phyloP scores from a whole-genome alignment of 495 filamentous ascomycete species.

The Penicillium bovifimosum region DNA sequence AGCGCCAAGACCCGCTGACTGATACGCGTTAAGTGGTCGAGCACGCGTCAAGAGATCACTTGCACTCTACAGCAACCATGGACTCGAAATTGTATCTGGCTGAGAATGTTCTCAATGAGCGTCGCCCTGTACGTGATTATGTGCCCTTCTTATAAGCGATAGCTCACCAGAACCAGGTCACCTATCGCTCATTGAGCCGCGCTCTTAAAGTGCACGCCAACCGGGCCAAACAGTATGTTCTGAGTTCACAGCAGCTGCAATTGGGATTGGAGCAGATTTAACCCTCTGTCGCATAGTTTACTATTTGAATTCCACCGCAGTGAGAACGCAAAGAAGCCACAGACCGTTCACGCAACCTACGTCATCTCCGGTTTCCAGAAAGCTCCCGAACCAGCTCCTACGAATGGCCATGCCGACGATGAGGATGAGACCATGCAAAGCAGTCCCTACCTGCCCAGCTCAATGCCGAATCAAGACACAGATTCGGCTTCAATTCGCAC shows the following conservation, averaged over 20 bases:
- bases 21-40: constrained; percentile 47
- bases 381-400: constrained; percentile 24
- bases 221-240: constrained; percentile 67
- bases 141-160: neutral
- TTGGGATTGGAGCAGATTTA: neutral
- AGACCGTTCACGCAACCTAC: constrained; percentile 80
- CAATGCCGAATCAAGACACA: constrained; percentile 48
- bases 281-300: constrained; percentile 52
- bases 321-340: constrained; percentile 72
- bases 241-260: neutral
- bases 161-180: constrained; percentile 53
- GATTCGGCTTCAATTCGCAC: constrained; percentile 30
- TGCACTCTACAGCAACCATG: constrained; percentile 14
- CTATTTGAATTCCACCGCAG: constrained; percentile 80
- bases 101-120: constrained; percentile 69
- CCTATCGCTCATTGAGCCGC: constrained; percentile 76
- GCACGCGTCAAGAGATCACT: constrained; percentile 31
- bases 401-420: constrained; percentile 39
- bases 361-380: constrained; percentile 62
- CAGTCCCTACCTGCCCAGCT: constrained; percentile 58
- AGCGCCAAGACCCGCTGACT: constrained; percentile 45
- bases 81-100: constrained; percentile 69
- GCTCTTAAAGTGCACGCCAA: constrained; percentile 77
- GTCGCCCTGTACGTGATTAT: constrained; percentile 55
- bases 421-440: constrained; percentile 73